These are phyloP conservation scores for Gillenia trifoliata DNA, from an alignment of 306 rosid species.

Conservation along the genomic window DNA sequence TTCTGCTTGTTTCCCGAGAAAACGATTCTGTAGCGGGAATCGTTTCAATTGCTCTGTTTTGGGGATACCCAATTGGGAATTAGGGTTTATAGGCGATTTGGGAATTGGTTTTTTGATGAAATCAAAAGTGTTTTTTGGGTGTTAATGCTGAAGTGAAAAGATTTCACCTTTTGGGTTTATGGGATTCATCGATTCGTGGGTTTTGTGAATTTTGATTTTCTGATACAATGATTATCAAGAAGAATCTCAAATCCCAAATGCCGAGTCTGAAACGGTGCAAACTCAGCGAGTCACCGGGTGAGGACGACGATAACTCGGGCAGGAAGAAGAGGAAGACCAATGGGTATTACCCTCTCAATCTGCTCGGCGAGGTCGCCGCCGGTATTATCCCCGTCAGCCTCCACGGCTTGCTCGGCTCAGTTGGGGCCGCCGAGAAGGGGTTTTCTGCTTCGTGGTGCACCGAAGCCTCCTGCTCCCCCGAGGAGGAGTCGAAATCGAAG, in stretches of 20 bases:
- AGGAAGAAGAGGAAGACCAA: constrained; percentile 72
- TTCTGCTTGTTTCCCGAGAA: constrained; percentile 8
- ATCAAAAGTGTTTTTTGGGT: constrained; percentile 20
- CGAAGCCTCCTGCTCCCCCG: constrained; percentile 50
- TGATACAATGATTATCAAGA: constrained; percentile 76
- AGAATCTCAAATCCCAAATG: constrained; percentile 92
- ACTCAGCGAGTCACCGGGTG: constrained; percentile 59
- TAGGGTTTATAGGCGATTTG: constrained; percentile 57
- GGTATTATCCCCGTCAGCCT: constrained; percentile 67
- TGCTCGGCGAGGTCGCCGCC: constrained; percentile 82
- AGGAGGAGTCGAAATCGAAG: constrained; percentile 46
- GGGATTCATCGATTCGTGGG: constrained; percentile 29
- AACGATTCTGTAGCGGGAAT: not conserved
- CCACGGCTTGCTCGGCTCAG: constrained; percentile 51
- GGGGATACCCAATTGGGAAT: constrained; percentile 15
- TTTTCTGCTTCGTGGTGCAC: constrained; percentile 67
- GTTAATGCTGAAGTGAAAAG: not conserved
- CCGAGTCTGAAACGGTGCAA: constrained; percentile 91
- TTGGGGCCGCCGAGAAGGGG: constrained; percentile 44
- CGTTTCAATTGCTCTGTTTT: constrained; percentile 68
- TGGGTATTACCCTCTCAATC: constrained; percentile 78
- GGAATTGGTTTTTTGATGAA: constrained; percentile 17
- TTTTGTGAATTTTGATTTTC: constrained; percentile 4
- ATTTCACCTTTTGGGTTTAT: not conserved
- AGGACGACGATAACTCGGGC: constrained; percentile 59